Evolutionary conservation across 768 basidiomycete genomes (phyloP), one percentile per base, ranked within the genome.

Genomic region (Tricholoma terreum): DNA sequence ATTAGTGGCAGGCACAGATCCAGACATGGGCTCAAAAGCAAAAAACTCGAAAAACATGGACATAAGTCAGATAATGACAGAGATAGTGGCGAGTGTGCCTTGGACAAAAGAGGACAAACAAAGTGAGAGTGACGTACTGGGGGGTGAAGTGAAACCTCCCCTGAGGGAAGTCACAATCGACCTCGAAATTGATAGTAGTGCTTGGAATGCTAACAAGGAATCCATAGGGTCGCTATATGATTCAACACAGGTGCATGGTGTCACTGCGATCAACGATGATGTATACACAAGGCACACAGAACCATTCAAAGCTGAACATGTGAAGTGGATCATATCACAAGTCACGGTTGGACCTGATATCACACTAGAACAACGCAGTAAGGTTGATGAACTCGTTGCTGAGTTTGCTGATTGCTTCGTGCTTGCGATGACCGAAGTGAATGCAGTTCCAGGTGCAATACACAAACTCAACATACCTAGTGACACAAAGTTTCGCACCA

Each of bases 281-380:
- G 24, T 22, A 6, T 45, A 45, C 10, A 45, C 43, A 19, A 45
- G 43, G 12, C 43, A 45, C 12, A 45, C 43, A 21, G 22, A 45
- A 19, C 49, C 49, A 24, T 50, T 50, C 49, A 50, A 50, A 33
- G n/a, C 30, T n/a, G 49, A 35, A 15, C 34, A 14, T 7, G 17
- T 50, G 10, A 15, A 31, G 33, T 7, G n/a, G 19, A 50, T 50
- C 17, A 24, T 50, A 4, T 31, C 15, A 11, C 27, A 50, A 15
- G 19, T 50, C 49, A 19, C 27, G 2, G 33, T 50, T 19, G 27
- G 49, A 10, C 30, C 27, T 31, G 49, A 50, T 15, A 50, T 21
- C 9, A 31, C 30, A 14, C 17, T 21, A n/a, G 30, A 31, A 75
- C 79, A 53, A 62, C 50, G 10, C 65, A 77, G 7, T 62, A 74